Percentiles rank a stretch among this genome's conserved stretches.
Evolutionary conservation across 2,329 filamentous ascomycete species (phyloP).

Genomic region (Chlorencoelia australis): DNA sequence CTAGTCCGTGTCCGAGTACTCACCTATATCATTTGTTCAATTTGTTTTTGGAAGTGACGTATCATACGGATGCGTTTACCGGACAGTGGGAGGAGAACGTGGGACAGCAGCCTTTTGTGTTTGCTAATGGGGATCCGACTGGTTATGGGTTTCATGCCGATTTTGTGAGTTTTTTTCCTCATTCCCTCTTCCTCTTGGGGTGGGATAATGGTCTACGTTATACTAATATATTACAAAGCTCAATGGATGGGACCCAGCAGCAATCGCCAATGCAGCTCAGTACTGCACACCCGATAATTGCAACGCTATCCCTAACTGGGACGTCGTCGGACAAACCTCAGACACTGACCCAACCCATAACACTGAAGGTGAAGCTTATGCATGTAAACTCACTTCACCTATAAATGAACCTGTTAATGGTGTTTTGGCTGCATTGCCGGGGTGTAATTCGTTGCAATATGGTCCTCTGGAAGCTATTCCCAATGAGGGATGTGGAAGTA

Average conservation of each 20-base stretch:
- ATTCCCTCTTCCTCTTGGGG: neutral
- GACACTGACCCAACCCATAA: slow-evolving; percentile 1
- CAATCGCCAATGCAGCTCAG: slow-evolving; percentile 4
- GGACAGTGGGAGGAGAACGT: slow-evolving; percentile 50
- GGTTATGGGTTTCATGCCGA: slow-evolving; percentile 9
- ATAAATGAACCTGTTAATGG: slow-evolving; percentile 3
- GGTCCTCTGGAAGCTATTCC: no score
- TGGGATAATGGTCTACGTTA: neutral
- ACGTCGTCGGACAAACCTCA: no score
- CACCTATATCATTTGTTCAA: slow-evolving; percentile 47
- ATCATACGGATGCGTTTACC: slow-evolving; percentile 44
- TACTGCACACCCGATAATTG: no score
- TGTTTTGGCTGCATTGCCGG: slow-evolving; percentile 1
- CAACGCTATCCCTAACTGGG: no score
- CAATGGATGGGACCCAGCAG: slow-evolving; percentile 6
- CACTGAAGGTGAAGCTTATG: slow-evolving; percentile 1
- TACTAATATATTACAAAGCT: slow-evolving; percentile 1
- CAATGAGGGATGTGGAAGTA: no score
- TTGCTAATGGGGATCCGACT: slow-evolving; percentile 7
- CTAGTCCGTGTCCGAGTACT: slow-evolving; percentile 37
- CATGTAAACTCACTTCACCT: slow-evolving; percentile 5
- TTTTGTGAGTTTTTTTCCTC: slow-evolving; percentile 1
- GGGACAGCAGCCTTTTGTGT: slow-evolving; percentile 32
- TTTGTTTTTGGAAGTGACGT: slow-evolving; percentile 51
- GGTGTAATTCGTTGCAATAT: slow-evolving; percentile 3